Evolutionary conservation across 2,329 filamentous ascomycete species (phyloP).

Genomic region (Diaporthe ampelina): DNA sequence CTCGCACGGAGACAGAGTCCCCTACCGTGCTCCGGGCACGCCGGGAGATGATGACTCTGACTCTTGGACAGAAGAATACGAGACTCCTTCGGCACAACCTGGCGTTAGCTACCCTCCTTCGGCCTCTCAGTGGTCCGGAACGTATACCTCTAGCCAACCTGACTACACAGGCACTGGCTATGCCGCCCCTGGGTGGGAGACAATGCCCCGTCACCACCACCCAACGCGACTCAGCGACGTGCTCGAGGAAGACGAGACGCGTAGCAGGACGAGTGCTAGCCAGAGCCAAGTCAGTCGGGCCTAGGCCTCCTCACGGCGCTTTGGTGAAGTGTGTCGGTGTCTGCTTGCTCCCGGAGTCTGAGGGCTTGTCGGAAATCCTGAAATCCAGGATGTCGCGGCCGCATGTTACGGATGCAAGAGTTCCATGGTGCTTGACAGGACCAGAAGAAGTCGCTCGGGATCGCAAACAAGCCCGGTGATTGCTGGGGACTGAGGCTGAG

Average conservation of each 20-base stretch:
- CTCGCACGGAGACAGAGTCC: constrained; percentile 71
- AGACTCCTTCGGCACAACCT: constrained; percentile 63
- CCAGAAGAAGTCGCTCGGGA: neutral
- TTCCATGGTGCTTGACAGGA: neutral
- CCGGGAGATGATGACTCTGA: constrained; percentile 64
- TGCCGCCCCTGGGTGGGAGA: constrained; percentile 80
- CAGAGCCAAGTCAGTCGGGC: constrained; percentile 72
- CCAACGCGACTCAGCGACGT: constrained; percentile 92
- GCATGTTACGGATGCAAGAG: neutral
- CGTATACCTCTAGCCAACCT: constrained; percentile 56
- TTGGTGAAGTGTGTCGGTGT: constrained; percentile 16
- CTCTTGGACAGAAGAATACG: constrained; percentile 69
- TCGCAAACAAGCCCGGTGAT: neutral
- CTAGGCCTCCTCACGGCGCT: constrained; percentile 38
- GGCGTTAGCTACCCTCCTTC: constrained; percentile 54
- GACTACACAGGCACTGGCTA: constrained; percentile 79
- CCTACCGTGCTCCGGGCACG: constrained; percentile 60
- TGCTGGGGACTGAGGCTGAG: constrained; percentile 10
- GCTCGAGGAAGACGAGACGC: constrained; percentile 86
- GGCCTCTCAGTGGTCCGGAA: constrained; percentile 58
- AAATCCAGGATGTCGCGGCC: neutral
- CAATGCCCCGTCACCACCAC: constrained; percentile 85
- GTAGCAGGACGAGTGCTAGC: constrained; percentile 80
- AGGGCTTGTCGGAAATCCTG: neutral
- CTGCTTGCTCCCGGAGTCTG: neutral